A percentile compares a stretch with the other conserved stretches of the same genome.
These are phyloP conservation scores for Candida sanyiensis DNA, from an alignment of 805 yeast species.

Conservation along the genomic window DNA sequence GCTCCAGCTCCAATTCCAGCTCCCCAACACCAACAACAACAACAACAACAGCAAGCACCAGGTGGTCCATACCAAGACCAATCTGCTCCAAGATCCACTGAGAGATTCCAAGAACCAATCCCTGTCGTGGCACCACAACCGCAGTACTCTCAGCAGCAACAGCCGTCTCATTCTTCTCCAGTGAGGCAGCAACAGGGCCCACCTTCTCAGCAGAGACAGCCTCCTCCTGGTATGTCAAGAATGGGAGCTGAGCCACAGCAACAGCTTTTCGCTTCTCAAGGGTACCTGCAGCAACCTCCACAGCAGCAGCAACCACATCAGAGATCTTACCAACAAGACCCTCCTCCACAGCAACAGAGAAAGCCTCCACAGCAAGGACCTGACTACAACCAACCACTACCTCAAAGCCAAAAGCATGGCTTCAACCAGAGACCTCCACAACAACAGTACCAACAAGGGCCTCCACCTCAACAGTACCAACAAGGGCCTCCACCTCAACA, in stretches of 20 bases:
- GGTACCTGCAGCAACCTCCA: conserved; percentile 1
- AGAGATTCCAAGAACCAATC: conserved; percentile 19
- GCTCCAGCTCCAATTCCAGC: conserved; percentile 8
- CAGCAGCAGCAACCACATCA: conserved; percentile 5
- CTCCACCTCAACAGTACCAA: conserved; percentile 4
- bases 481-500: conserved; percentile 7
- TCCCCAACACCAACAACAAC: neutral
- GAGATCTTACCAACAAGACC: conserved; percentile 3
- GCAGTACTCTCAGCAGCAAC: conserved; percentile 7
- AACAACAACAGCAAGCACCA: conserved; percentile 7
- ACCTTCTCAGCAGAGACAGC: too few relatives aligned
- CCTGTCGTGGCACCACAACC: conserved; percentile 7
- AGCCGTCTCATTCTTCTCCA: conserved; percentile 1
- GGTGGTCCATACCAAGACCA: conserved; percentile 11
- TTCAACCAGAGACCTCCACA: too few relatives aligned
- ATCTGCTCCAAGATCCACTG: conserved; percentile 22
- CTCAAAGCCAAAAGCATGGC: too few relatives aligned
- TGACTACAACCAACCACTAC: too few relatives aligned
- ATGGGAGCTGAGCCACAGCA: too few relatives aligned
- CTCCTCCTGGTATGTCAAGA: too few relatives aligned
- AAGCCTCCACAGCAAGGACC: conserved; percentile 10
- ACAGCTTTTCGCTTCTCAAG: conserved; percentile 4
- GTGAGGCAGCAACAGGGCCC: conserved; percentile 8
- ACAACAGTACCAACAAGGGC: conserved; percentile 2
- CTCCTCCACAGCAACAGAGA: conserved; percentile 8